These are phyloP conservation scores for Phylloboletellus chloephorus DNA, from an alignment of 1,284 basidiomycete species.

Conservation along the genomic window DNA sequence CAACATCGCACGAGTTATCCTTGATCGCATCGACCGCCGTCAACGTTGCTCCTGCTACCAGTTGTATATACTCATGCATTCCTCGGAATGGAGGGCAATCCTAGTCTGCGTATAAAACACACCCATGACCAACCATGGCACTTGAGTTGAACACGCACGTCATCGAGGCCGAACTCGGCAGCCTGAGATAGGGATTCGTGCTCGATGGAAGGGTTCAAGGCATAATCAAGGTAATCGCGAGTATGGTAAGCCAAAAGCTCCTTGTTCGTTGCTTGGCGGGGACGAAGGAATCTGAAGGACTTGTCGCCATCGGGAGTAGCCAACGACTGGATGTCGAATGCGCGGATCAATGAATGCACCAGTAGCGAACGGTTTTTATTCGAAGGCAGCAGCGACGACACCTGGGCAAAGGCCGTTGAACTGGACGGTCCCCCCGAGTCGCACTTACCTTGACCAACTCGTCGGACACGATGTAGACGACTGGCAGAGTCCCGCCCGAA, in stretches of 20 bases:
- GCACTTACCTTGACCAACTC: conserved; percentile 45
- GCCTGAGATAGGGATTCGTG: conserved; percentile 14
- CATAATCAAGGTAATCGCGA: conserved; percentile 50
- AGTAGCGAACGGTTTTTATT: conserved; percentile 76
- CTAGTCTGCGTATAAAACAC: conserved; percentile 35
- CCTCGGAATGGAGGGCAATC: conserved; percentile 78
- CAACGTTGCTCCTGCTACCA: conserved; percentile 74
- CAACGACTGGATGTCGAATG: conserved; percentile 50
- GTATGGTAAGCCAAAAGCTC: conserved; percentile 56
- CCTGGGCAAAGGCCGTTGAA: too few species aligned
- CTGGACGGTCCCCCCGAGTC: background rate
- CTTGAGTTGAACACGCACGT: conserved; percentile 38
- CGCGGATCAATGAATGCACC: conserved; percentile 68
- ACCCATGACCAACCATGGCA: background rate
- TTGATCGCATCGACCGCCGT: conserved; percentile 64
- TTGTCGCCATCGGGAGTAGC: conserved; percentile 23
- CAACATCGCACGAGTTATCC: conserved; percentile 50
- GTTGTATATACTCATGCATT: conserved; percentile 63
- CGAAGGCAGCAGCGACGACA: conserved; percentile 72
- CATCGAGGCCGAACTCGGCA: conserved; percentile 62
- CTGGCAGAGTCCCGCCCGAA: conserved; percentile 6
- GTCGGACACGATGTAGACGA: conserved; percentile 55
- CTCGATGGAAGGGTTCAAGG: conserved; percentile 36
- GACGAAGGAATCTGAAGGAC: conserved; percentile 44
- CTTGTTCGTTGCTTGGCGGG: conserved; percentile 44